Conservation (phyloP, 2,329 filamentous ascomycete species). For the Juglanconis oblonga region DNA sequence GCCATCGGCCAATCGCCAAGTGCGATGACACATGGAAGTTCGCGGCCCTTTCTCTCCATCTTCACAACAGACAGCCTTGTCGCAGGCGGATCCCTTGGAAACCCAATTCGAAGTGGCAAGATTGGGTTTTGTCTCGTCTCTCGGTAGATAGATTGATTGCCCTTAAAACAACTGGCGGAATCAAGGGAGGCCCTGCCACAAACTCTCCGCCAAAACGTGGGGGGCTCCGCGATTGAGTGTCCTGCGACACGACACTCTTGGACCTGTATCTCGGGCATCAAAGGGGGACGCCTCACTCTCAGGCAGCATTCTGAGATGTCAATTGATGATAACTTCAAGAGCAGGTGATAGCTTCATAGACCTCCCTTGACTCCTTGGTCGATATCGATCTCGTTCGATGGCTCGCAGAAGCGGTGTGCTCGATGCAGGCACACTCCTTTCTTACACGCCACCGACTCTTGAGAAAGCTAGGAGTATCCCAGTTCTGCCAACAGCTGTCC, state of each 20-base stretch:
- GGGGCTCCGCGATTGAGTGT: not conserved
- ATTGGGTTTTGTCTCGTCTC: too few species aligned
- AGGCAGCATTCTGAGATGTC: too few species aligned
- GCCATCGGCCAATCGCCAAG: too few species aligned
- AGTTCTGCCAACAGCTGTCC: not conserved
- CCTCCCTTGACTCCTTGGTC: not conserved
- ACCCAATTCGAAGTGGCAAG: too few species aligned
- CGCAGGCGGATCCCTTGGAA: too few species aligned
- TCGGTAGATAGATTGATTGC: too few species aligned
- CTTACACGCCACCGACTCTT: slow-evolving; percentile 11
- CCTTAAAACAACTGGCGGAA: not conserved
- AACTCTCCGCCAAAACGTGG: not conserved
- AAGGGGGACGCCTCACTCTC: not conserved
- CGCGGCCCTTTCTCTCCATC: too few species aligned
- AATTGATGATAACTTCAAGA: not conserved
- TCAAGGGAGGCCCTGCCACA: not conserved
- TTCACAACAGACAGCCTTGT: too few species aligned
- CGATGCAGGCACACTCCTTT: slow-evolving; percentile 18
- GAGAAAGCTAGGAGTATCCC: slow-evolving; percentile 13
- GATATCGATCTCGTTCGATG: not conserved
- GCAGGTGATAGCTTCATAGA: not conserved
- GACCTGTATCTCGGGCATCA: not conserved
- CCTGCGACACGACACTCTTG: not conserved
- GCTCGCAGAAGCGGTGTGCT: slow-evolving; percentile 16
- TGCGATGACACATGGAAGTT: too few species aligned